Conservation (phyloP, 2,329 filamentous ascomycete species). For the Trichophyton mentagrophytes region DNA sequence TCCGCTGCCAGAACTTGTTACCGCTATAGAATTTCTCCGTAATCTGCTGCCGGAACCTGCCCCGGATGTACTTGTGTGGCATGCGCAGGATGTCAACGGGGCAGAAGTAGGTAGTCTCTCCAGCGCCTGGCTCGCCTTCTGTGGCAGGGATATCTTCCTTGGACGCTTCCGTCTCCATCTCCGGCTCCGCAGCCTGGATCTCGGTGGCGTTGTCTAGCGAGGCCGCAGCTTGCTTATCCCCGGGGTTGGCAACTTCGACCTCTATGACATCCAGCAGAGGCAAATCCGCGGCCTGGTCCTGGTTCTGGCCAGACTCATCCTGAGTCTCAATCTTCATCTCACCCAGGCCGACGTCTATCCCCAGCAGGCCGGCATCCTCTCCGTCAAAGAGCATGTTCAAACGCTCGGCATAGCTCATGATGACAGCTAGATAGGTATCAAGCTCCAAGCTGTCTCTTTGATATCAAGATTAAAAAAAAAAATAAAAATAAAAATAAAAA, state of each 20-base stretch:
- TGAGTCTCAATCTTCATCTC: background rate
- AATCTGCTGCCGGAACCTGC: slow-evolving; percentile 22
- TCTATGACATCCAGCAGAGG: too few species aligned
- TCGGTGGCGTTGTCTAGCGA: too few species aligned
- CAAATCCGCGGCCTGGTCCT: slow-evolving; percentile 8
- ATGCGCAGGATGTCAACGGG: slow-evolving; percentile 27
- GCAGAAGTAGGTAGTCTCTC: slow-evolving; percentile 24
- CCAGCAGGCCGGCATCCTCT: slow-evolving; percentile 17
- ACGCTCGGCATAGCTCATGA: slow-evolving; percentile 18
- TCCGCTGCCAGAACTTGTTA: slow-evolving; percentile 39
- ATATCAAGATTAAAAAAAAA: background rate
- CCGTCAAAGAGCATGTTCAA: slow-evolving; percentile 21
- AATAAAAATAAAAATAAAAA: too few species aligned
- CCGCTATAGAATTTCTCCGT: slow-evolving; percentile 29
- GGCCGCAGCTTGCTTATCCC: background rate
- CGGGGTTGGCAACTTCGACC: too few species aligned
- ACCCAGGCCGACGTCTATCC: slow-evolving; percentile 8
- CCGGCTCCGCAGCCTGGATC: too few species aligned
- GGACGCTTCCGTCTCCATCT: too few species aligned
- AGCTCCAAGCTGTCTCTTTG: background rate
- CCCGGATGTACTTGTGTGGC: slow-evolving; percentile 32
- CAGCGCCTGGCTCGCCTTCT: background rate
- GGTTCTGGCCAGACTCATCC: background rate
- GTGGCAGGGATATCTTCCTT: too few species aligned
- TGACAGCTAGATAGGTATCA: background rate